Conservation (phyloP, 345 rosid species). For the Populus tremula region DNA sequence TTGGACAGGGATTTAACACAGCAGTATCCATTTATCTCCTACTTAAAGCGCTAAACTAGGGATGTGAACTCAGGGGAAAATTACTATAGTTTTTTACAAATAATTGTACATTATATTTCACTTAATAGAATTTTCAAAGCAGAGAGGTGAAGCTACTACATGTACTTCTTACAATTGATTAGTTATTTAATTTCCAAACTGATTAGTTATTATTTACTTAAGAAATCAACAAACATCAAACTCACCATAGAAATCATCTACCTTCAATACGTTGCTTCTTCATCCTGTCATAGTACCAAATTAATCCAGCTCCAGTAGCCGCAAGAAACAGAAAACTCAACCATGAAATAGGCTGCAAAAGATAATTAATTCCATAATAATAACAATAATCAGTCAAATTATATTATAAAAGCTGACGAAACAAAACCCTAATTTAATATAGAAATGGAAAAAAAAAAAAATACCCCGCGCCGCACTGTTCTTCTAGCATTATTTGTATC, state of each 20-base stretch:
- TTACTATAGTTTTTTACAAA: no score
- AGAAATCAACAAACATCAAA: slow-evolving; percentile 14
- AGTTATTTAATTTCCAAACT: neutral
- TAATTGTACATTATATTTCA: no score
- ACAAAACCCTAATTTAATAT: neutral
- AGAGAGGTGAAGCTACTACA: no score
- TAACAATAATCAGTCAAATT: neutral
- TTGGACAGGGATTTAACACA: neutral
- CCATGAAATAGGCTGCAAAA: slow-evolving; percentile 86
- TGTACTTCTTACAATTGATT: no score
- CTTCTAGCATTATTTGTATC: slow-evolving; percentile 52
- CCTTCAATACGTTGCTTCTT: slow-evolving; percentile 97
- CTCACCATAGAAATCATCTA: slow-evolving; percentile 85
- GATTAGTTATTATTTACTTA: neutral
- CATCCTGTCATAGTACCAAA: slow-evolving; percentile 59
- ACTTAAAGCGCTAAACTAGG: no score
- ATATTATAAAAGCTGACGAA: neutral
- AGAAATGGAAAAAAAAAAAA: neutral
- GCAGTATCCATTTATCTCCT: neutral
- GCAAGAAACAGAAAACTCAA: slow-evolving; percentile 75
- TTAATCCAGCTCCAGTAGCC: slow-evolving; percentile 73
- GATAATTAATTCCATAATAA: neutral
- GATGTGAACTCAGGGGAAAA: no score
- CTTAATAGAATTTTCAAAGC: no score
- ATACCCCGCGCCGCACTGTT: slow-evolving; percentile 93